These are phyloP conservation scores for Macrotyloma uniflorum DNA, from an alignment of 306 rosid species.

Conservation along the genomic window DNA sequence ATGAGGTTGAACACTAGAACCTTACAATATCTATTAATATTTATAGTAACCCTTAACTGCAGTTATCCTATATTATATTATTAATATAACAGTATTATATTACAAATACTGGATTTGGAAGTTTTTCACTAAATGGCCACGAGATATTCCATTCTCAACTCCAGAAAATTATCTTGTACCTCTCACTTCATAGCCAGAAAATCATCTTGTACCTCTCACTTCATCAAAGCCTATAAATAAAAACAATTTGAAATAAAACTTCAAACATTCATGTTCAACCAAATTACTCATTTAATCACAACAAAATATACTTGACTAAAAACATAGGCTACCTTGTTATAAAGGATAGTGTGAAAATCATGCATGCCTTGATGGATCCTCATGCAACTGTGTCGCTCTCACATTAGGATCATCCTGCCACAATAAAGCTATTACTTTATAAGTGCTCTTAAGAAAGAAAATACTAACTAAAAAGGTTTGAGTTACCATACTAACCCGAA, in stretches of 20 bases:
- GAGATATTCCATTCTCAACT: constrained; percentile 43
- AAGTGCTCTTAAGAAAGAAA: constrained; percentile 20
- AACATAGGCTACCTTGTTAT: constrained; percentile 38
- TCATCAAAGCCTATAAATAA: constrained; percentile 42
- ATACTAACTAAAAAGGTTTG: neutral
- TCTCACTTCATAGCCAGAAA: constrained; percentile 37
- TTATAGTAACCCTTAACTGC: constrained; percentile 45
- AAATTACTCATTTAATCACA: constrained; percentile 10
- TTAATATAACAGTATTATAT: constrained; percentile 46
- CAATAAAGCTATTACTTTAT: constrained; percentile 25
- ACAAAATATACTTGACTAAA: constrained; percentile 25
- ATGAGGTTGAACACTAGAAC: constrained; percentile 38
- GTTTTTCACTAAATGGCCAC: constrained; percentile 34
- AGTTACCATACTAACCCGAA: constrained; percentile 76
- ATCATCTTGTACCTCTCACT: constrained; percentile 41
- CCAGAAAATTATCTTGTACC: constrained; percentile 43
- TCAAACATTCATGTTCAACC: constrained; percentile 15
- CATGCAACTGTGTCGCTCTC: constrained; percentile 88
- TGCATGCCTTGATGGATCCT: constrained; percentile 91
- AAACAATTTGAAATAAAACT: constrained; percentile 30
- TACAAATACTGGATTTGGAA: constrained; percentile 56
- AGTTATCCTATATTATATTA: constrained; percentile 39
- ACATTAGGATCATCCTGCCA: constrained; percentile 92
- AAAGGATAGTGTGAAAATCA: constrained; percentile 43
- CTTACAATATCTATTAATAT: constrained; percentile 43